A percentile compares a stretch with the other conserved stretches of the same genome.
phyloP scores from a whole-genome alignment of 192 early-diverging fungal genomes.

The Coemansia sp. region DNA sequence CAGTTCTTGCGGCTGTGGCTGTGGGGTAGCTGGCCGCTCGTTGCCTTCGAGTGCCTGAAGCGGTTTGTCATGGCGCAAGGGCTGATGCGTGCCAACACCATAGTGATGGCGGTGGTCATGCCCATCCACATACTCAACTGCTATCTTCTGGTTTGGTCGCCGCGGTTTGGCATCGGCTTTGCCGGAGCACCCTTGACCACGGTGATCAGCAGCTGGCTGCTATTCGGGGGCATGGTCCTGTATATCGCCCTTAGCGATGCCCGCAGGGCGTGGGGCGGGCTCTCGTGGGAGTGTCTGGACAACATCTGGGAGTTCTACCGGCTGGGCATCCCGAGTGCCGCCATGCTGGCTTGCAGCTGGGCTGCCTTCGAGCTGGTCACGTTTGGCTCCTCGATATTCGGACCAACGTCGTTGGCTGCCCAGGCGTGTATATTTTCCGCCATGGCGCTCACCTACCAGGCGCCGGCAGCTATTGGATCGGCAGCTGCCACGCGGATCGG shows the following conservation, averaged over 20 bases:
- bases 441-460: slow-evolving; percentile 66
- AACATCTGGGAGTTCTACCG: slow-evolving; percentile 62
- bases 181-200: slow-evolving; percentile 70
- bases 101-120: slow-evolving; percentile 33
- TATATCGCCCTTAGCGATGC: slow-evolving; percentile 54
- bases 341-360: slow-evolving; percentile 87
- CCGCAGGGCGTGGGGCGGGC: slow-evolving; percentile 77
- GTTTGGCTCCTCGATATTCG: slow-evolving; percentile 75
- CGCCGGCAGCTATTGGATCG: slow-evolving; percentile 67
- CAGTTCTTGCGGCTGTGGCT: slow-evolving; percentile 66
- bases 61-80: slow-evolving; percentile 88
- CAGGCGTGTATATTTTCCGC: slow-evolving; percentile 79
- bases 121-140: slow-evolving; percentile 32
- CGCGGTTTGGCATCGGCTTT: slow-evolving; percentile 56
- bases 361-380: slow-evolving; percentile 75
- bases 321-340: slow-evolving; percentile 76
- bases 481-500: slow-evolving; percentile 79
- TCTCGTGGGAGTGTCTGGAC: slow-evolving; percentile 61
- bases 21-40: slow-evolving; percentile 72
- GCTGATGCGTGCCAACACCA: slow-evolving; percentile 76
- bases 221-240: slow-evolving; percentile 54
- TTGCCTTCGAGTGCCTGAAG: slow-evolving; percentile 82
- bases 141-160: slow-evolving; percentile 52
- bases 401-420: slow-evolving; percentile 70
- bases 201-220: slow-evolving; percentile 61